Evolutionary conservation across 2,329 filamentous ascomycete species (phyloP).

Genomic region (Trichoderma gracile): DNA sequence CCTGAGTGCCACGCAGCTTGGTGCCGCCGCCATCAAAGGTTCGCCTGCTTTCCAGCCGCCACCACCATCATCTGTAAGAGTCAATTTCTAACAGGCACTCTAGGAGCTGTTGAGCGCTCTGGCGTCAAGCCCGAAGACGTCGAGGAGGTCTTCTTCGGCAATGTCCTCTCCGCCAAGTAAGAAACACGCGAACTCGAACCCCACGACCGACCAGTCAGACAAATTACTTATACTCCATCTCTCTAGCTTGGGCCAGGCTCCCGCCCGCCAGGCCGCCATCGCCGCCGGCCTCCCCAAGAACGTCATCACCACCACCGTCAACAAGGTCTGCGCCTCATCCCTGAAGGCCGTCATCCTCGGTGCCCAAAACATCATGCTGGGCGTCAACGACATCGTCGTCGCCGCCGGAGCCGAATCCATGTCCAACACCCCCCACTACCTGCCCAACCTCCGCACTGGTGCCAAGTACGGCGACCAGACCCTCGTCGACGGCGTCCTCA

Average conservation of each 20-base stretch:
- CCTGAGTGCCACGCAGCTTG: constrained; percentile 81
- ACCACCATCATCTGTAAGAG: not conserved
- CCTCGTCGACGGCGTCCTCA: constrained; percentile 86
- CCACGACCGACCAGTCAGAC: not conserved
- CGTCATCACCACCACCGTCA: constrained; percentile 87
- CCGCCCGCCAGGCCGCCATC: constrained; percentile 90
- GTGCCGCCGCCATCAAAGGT: constrained; percentile 92
- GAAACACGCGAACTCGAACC: constrained; percentile 31
- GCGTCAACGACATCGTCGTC: constrained; percentile 88
- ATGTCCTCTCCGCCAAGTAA: constrained; percentile 95
- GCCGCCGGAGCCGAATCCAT: constrained; percentile 97
- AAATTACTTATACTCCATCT: not conserved
- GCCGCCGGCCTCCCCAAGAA: constrained; percentile 79
- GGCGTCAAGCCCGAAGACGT: constrained; percentile 88
- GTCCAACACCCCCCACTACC: constrained; percentile 97
- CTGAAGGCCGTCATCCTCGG: constrained; percentile 94
- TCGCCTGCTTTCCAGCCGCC: constrained; percentile 33
- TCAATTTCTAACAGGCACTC: constrained; percentile 24
- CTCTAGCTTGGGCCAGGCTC: constrained; percentile 85
- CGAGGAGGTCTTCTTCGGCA: constrained; percentile 96
- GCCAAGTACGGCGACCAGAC: constrained; percentile 92
- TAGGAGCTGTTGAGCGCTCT: constrained; percentile 79
- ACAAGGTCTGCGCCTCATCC: constrained; percentile 97
- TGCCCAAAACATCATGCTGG: constrained; percentile 96
- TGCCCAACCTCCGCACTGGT: constrained; percentile 80